A percentile compares a stretch with the other conserved stretches of the same genome.
Evolutionary conservation across 495 filamentous ascomycete species (phyloP).

Genomic region (Sporormia fimetaria): DNA sequence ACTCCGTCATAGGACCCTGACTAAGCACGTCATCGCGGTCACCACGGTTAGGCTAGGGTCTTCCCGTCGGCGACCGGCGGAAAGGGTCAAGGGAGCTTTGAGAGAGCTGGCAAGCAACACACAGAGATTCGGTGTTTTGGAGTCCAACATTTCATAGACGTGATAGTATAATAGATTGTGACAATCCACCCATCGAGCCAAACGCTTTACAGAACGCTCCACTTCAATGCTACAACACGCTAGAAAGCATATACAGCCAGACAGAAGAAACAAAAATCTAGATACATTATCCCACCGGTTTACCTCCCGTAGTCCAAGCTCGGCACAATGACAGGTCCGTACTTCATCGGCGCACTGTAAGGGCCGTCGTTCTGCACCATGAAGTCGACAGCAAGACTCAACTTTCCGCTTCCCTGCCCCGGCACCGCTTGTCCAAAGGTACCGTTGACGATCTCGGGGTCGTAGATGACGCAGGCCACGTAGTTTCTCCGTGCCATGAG

Average conservation of each 20-base stretch:
- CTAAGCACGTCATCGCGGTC: too few species aligned
- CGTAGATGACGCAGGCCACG: constrained; percentile 85
- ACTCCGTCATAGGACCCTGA: too few species aligned
- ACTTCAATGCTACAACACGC: constrained; percentile 4
- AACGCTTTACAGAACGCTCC: constrained; percentile 8
- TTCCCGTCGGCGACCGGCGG: too few species aligned
- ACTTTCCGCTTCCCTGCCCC: constrained; percentile 44
- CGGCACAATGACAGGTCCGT: constrained; percentile 92
- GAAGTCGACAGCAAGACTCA: constrained; percentile 90
- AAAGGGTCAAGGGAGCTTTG: too few species aligned
- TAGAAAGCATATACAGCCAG: background rate
- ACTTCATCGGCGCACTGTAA: constrained; percentile 75
- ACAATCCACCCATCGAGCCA: too few species aligned
- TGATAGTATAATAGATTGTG: too few species aligned
- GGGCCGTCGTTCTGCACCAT: constrained; percentile 88
- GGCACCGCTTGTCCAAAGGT: constrained; percentile 38
- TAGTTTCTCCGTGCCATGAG: constrained; percentile 92
- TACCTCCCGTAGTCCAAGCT: constrained; percentile 73
- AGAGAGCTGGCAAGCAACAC: too few species aligned
- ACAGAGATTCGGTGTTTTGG: too few species aligned
- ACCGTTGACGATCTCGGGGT: constrained; percentile 62
- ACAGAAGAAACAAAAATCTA: background rate
- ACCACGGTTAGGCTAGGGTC: too few species aligned
- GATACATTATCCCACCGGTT: too few species aligned
- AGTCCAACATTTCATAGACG: too few species aligned